Conservation (phyloP, 1,284 basidiomycete genomes). For the Leccinum glutinopallens region DNA sequence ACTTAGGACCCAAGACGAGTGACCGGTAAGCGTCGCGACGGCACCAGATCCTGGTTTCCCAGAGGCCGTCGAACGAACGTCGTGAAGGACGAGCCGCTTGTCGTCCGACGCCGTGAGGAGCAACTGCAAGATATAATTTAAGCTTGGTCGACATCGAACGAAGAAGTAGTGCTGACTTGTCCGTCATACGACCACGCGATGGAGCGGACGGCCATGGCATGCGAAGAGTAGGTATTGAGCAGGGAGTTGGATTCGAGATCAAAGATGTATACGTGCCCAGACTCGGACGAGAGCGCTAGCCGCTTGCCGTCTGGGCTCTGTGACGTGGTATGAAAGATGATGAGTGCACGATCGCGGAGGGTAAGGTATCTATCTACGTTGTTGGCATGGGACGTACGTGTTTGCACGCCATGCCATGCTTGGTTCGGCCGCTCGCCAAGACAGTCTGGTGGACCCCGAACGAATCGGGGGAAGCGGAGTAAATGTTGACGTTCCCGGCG, state of each 20-base stretch:
- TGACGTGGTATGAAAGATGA: constrained; percentile 4
- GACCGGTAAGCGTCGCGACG: constrained; percentile 81
- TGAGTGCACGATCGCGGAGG: constrained; percentile 15
- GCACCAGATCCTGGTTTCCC: constrained; percentile 67
- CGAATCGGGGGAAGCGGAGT: constrained; percentile 57
- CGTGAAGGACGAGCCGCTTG: constrained; percentile 83
- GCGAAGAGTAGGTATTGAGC: constrained; percentile 73
- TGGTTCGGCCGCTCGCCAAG: constrained; percentile 70
- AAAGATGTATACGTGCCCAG: constrained; percentile 81
- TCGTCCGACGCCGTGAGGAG: constrained; percentile 87
- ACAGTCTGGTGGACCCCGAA: constrained; percentile 63
- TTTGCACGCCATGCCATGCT: constrained; percentile 79
- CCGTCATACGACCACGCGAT: constrained; percentile 84
- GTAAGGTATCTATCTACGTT: constrained; percentile 5
- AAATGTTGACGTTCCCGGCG: constrained; percentile 70
- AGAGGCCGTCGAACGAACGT: constrained; percentile 66
- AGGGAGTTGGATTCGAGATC: constrained; percentile 71
- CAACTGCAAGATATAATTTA: constrained; percentile 49
- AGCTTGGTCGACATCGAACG: constrained; percentile 20
- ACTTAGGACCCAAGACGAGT: constrained; percentile 85
- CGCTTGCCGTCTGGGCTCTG: constrained; percentile 85
- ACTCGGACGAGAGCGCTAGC: constrained; percentile 77
- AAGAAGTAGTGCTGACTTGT: constrained; percentile 40
- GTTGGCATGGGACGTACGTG: constrained; percentile 58
- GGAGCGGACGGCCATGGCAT: constrained; percentile 84